phyloP scores from a whole-genome alignment of 2,329 filamentous ascomycete species.

The Phoma herbarum region DNA sequence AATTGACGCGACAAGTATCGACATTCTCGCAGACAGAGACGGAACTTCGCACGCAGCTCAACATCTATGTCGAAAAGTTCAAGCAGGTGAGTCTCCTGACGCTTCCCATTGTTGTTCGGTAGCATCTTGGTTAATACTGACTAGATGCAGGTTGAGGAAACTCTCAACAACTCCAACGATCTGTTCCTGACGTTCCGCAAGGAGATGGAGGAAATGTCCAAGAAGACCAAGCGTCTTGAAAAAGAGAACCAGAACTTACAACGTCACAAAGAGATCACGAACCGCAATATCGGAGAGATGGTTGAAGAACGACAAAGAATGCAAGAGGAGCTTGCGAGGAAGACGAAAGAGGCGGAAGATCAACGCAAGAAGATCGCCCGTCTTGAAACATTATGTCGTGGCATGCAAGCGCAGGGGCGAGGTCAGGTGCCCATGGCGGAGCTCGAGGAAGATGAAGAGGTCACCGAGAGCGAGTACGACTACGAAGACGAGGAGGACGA shows the following conservation, averaged over 20 bases:
- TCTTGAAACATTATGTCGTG: slow-evolving; percentile 91
- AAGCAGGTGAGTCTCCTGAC: slow-evolving; percentile 78
- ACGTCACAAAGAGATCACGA: slow-evolving; percentile 91
- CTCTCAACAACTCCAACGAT: slow-evolving; percentile 97
- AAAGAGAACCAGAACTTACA: slow-evolving; percentile 94
- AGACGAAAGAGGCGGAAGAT: slow-evolving; percentile 78
- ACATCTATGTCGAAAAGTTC: slow-evolving; percentile 99
- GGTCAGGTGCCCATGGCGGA: slow-evolving; percentile 66
- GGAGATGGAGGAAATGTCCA: slow-evolving; percentile 99
- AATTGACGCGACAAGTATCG: slow-evolving; percentile 89
- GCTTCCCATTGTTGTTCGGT: slow-evolving; percentile 33
- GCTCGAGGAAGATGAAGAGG: slow-evolving; percentile 67
- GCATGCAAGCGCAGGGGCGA: slow-evolving; percentile 94
- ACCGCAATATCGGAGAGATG: slow-evolving; percentile 96
- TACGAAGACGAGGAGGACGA: slow-evolving; percentile 52
- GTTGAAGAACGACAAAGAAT: slow-evolving; percentile 86
- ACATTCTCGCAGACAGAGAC: slow-evolving; percentile 96
- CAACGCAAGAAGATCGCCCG: slow-evolving; percentile 87
- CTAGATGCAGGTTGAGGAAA: slow-evolving; percentile 89
- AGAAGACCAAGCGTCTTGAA: slow-evolving; percentile 96
- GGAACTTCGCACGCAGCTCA: slow-evolving; percentile 91
- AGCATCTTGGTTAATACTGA: slow-evolving; percentile 56
- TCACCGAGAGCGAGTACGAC: slow-evolving; percentile 55
- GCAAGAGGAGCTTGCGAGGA: slow-evolving; percentile 75
- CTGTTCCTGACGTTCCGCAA: slow-evolving; percentile 96